Conservation (phyloP, 805 yeast species). For the Zygoascus flipseniorum region DNA sequence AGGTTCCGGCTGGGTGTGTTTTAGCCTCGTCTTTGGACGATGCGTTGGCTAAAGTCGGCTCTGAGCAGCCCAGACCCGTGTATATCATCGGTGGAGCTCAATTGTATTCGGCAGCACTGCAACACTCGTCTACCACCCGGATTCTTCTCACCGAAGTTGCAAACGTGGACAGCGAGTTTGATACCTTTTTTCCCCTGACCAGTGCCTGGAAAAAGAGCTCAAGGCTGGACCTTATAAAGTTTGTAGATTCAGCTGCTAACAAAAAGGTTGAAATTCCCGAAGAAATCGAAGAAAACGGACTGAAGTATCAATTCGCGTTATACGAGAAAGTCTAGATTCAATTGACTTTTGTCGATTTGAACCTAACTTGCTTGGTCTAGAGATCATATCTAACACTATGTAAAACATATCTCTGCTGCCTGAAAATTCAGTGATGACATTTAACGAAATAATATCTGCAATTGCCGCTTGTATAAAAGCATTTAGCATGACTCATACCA, state of each 20-base stretch:
- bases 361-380: not conserved
- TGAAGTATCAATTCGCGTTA: conserved; percentile 50
- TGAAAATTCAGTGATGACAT: too few relatives aligned
- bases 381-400: not conserved
- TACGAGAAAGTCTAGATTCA: conserved; percentile 32
- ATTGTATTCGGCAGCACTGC: conserved; percentile 53
- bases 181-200: conserved; percentile 49
- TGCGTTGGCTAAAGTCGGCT: conserved; percentile 33
- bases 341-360: not conserved
- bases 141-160: conserved; percentile 64
- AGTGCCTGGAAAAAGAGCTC: conserved; percentile 19
- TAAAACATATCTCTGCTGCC: not conserved
- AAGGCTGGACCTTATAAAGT: conserved; percentile 29
- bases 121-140: conserved; percentile 38
- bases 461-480: not conserved
- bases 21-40: conserved; percentile 37
- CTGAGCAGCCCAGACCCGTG: conserved; percentile 36
- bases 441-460: too few relatives aligned
- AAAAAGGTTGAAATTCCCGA: conserved; percentile 16
- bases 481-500: too few relatives aligned
- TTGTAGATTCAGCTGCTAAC: conserved; percentile 28
- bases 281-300: conserved; percentile 39
- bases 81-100: conserved; percentile 93
- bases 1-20: conserved; percentile 18
- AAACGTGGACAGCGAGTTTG: conserved; percentile 44